Base-by-base conservation (phyloP, 352 stramenopile genomes). In the Phytophthora pinifolia region DNA sequence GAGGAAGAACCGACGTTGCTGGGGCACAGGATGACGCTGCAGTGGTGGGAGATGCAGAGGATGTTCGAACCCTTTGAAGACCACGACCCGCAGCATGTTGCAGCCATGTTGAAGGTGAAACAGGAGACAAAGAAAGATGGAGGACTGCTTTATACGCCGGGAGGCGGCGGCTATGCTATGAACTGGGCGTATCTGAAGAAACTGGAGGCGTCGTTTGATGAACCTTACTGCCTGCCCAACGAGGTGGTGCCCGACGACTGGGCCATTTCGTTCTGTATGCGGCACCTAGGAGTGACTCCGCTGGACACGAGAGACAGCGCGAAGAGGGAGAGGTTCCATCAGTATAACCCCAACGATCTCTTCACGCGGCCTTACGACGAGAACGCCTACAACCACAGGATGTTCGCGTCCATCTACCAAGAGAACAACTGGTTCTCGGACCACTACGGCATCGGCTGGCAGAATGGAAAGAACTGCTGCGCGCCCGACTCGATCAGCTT, bases 361-460 rank as follows among this genome's bases (percentile, higher is more conserved):
- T 93, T 81, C 51, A 76, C 81, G 64, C 76, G 72, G 50, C 54
- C 61, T 6, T 67, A 92, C 66, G 79, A 94, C 63, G 67, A 79
- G 31, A 67, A 85, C 4, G 82, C 69, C 2, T 94, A 79, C 65
- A 74, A 94, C 54, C 80, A 92, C 62, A 66, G 54, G 0, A 41
- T 92, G 25, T 93, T 89, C 51, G 54, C 69, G 33, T 88, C 85
- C 6, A 87, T 92, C 54, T 89, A 90, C 52, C 68, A 92, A 22
- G 83, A 92, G 59, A 91, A 89, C 64, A 94, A 94, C 61, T 94
- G 85, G 85, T 95, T 92, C 59, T 91, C 83, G 49, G 83, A 95
- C 57, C 83, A 92, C 44, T 54, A 77, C 33, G 82, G 83, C 9
- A 83, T 95, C 53, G 81, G 82, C 37, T 92, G 82, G 81, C 76